A percentile compares a stretch with the other conserved stretches of the same genome.
These are phyloP conservation scores for Didymella lethalis DNA, from an alignment of 2,329 filamentous ascomycete genomes.

Conservation along the genomic window DNA sequence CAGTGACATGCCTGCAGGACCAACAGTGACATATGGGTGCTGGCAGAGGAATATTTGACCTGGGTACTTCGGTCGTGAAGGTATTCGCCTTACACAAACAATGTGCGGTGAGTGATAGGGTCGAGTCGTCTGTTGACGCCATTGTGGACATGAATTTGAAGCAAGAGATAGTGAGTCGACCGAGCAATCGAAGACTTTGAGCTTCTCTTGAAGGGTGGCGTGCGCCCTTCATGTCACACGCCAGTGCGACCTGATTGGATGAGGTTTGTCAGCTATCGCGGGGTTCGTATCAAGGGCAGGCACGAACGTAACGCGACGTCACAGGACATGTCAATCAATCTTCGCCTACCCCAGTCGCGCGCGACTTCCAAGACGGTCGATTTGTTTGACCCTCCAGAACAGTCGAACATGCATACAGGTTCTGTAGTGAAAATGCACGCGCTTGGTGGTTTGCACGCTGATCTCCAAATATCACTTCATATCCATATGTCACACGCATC, in stretches of 20 bases:
- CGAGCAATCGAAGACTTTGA: not conserved
- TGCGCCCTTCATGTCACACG: not conserved
- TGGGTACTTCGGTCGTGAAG: slow-evolving; percentile 49
- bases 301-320: slow-evolving; percentile 21
- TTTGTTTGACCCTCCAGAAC: not conserved
- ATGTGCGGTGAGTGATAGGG: slow-evolving; percentile 46
- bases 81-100: slow-evolving; percentile 58
- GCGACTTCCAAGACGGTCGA: not conserved
- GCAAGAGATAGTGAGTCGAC: not conserved
- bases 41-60: slow-evolving; percentile 53
- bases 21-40: slow-evolving; percentile 59
- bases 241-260: slow-evolving; percentile 1
- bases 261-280: slow-evolving; percentile 29
- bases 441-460: not conserved
- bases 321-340: not conserved
- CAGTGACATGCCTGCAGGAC: slow-evolving; percentile 59
- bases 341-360: not conserved
- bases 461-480: not conserved
- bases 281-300: slow-evolving; percentile 19
- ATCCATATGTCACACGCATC: not conserved
- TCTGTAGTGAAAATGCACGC: not conserved
- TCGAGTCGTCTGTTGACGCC: slow-evolving; percentile 23
- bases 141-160: slow-evolving; percentile 11
- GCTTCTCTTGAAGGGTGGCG: not conserved
- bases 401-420: not conserved